A percentile compares a stretch with the other conserved stretches of the same genome.
phyloP scores from a whole-genome alignment of 257 asterid species.

The Paraleonurus japonicus region DNA sequence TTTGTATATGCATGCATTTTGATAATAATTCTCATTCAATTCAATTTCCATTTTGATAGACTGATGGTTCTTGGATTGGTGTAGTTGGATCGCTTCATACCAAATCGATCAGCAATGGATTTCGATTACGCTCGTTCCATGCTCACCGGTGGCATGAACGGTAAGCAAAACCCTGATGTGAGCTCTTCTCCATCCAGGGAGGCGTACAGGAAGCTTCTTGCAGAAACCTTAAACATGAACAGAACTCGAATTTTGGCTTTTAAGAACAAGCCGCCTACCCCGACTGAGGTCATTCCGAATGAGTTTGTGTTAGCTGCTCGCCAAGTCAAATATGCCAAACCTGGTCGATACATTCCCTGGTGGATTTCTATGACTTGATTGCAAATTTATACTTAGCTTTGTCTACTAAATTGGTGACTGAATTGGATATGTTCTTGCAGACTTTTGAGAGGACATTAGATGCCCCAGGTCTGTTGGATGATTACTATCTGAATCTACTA shows the following conservation, averaged over 20 bases:
- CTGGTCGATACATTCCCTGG: constrained; percentile 68
- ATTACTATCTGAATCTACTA: constrained; percentile 75
- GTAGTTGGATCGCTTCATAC: constrained; percentile 88
- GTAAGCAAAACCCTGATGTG: constrained; percentile 68
- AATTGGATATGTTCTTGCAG: constrained; percentile 38
- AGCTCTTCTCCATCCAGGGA: constrained; percentile 70
- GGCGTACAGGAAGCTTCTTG: constrained; percentile 72
- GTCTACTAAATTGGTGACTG: background rate
- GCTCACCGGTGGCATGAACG: constrained; percentile 69
- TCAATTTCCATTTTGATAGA: background rate
- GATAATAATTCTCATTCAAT: too few relatives aligned
- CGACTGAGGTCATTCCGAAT: constrained; percentile 49
- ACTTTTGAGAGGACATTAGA: constrained; percentile 81
- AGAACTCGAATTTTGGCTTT: constrained; percentile 72
- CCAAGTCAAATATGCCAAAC: constrained; percentile 53
- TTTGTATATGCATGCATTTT: too few relatives aligned
- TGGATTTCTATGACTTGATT: too few relatives aligned
- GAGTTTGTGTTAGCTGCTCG: constrained; percentile 44
- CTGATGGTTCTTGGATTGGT: constrained; percentile 2
- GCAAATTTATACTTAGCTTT: constrained; percentile 8
- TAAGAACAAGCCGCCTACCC: constrained; percentile 78
- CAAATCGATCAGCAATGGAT: constrained; percentile 86
- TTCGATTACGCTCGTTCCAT: constrained; percentile 72
- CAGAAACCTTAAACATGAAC: constrained; percentile 77
- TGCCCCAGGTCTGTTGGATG: constrained; percentile 82